Percentiles rank a stretch among this genome's conserved stretches.
phyloP scores from a whole-genome alignment of 306 rosid species.

The Potentilla sterilis region DNA sequence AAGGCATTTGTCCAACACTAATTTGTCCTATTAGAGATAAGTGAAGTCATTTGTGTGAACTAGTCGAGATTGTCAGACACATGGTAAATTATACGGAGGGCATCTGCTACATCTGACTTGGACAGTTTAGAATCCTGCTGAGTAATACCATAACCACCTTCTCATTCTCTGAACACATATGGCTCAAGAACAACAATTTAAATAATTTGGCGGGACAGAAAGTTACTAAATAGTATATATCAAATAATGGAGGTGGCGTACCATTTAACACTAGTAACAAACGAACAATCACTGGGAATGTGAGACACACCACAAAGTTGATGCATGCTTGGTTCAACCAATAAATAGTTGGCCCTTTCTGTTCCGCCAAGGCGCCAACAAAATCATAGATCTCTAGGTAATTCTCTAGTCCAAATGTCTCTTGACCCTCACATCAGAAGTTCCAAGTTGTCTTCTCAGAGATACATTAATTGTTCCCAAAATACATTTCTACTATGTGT shows the following conservation, averaged over 20 bases:
- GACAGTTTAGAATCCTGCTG: background rate
- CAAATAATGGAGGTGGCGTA: background rate
- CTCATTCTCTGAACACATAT: background rate
- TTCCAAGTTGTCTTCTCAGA: background rate
- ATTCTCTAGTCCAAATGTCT: background rate
- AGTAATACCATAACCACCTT: background rate
- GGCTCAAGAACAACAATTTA: background rate
- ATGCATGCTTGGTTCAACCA: background rate
- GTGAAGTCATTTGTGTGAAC: background rate
- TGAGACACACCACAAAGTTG: background rate
- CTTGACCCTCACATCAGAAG: background rate
- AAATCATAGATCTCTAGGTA: background rate
- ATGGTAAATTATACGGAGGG: too few species aligned
- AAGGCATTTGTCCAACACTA: background rate
- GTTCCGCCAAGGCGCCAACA: background rate
- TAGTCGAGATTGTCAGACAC: background rate
- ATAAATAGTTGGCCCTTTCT: background rate
- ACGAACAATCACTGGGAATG: background rate
- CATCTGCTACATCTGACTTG: background rate
- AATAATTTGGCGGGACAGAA: background rate
- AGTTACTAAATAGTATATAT: too few species aligned
- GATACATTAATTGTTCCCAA: too few species aligned
- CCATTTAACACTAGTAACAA: background rate
- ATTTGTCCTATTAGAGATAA: background rate
- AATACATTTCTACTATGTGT: background rate